phyloP scores from a whole-genome alignment of 139 green algal species.

The Eudorina sp. region DNA sequence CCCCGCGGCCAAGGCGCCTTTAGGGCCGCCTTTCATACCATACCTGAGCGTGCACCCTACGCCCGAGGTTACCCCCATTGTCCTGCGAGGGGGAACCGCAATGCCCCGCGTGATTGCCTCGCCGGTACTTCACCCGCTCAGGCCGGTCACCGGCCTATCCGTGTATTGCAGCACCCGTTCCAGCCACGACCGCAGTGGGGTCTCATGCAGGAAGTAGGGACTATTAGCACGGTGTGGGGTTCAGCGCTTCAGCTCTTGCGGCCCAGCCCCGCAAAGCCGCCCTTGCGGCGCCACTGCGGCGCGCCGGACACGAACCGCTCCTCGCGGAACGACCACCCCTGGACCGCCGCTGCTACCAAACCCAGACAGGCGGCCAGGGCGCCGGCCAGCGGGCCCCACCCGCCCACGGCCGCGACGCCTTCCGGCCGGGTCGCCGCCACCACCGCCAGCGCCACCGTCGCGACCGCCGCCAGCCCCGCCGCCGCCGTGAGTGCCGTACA shows the following conservation, averaged over 20 bases:
- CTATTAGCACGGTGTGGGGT: too few species aligned
- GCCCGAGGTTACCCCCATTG: too few species aligned
- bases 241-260: background rate
- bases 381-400: background rate
- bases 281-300: background rate
- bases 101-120: too few species aligned
- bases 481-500: slow-evolving; percentile 16
- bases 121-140: too few species aligned
- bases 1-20: too few species aligned
- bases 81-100: too few species aligned
- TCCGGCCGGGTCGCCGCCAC: background rate
- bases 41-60: too few species aligned
- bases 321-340: slow-evolving; percentile 20
- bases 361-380: background rate
- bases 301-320: slow-evolving; percentile 20
- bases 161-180: too few species aligned
- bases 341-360: background rate
- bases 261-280: background rate
- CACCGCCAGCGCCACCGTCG: background rate
- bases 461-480: slow-evolving; percentile 9
- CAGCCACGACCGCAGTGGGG: too few species aligned
- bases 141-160: too few species aligned
- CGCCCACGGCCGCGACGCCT: slow-evolving; percentile 23
- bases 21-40: too few species aligned
- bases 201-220: too few species aligned